Conservation (phyloP, 176 grass and related monocot species). For the Oryza nivara region DNA sequence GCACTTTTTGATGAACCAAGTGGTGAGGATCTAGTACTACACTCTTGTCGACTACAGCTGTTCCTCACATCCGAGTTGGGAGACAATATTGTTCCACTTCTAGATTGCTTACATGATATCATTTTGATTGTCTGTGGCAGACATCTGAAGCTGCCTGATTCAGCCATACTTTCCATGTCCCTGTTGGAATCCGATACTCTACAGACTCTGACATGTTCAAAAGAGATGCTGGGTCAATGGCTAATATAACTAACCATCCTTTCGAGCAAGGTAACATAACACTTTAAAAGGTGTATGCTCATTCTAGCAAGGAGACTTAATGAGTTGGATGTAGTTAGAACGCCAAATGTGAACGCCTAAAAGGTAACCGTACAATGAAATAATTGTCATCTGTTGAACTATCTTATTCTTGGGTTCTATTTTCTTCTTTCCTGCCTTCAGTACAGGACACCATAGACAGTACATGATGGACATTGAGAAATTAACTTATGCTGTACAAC, state of each 20-base stretch:
- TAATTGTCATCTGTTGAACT: background rate
- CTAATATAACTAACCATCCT: slow-evolving; percentile 22
- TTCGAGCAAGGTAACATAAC: slow-evolving; percentile 6
- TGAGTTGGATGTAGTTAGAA: background rate
- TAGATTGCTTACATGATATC: slow-evolving; percentile 70
- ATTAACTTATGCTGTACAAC: slow-evolving; percentile 10
- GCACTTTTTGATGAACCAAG: slow-evolving; percentile 64
- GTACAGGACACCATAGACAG: slow-evolving; percentile 18
- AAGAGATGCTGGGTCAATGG: slow-evolving; percentile 21
- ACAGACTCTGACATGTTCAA: slow-evolving; percentile 49
- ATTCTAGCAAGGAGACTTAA: slow-evolving; percentile 13
- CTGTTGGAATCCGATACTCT: slow-evolving; percentile 49
- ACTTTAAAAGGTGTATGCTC: slow-evolving; percentile 10
- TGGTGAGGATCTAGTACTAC: slow-evolving; percentile 64
- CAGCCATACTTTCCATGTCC: slow-evolving; percentile 49
- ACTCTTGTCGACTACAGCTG: slow-evolving; percentile 50
- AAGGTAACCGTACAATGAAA: background rate
- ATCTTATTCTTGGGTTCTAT: slow-evolving; percentile 14
- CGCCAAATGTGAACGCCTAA: background rate
- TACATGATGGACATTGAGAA: background rate
- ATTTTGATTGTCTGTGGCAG: slow-evolving; percentile 78
- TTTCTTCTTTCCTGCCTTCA: background rate
- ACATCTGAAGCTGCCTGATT: slow-evolving; percentile 63
- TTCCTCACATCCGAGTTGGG: slow-evolving; percentile 55
- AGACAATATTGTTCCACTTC: slow-evolving; percentile 63